Conservation (phyloP, 768 basidiomycete genomes). For the Tricholoma furcatifolium region DNA sequence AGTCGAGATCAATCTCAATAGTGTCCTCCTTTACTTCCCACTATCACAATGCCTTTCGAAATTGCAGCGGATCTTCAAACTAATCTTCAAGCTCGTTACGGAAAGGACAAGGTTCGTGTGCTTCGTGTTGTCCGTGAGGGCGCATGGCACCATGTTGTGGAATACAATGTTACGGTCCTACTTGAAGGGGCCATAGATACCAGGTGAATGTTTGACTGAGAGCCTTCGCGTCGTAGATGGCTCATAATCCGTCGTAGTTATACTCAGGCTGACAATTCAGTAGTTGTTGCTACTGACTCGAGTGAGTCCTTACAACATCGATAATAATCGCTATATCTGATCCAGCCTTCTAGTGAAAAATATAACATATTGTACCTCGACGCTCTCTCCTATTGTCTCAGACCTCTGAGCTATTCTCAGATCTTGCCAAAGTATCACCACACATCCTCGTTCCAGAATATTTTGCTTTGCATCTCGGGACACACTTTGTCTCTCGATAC, state of each 20-base stretch:
- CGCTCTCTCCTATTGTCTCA: too few species aligned
- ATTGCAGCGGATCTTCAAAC: not conserved
- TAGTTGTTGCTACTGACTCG: conserved; percentile 90
- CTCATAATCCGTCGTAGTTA: conserved; percentile 47
- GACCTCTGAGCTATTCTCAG: conserved; percentile 30
- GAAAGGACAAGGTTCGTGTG: conserved; percentile 88
- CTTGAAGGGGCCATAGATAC: conserved; percentile 82
- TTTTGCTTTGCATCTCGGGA: conserved; percentile 86
- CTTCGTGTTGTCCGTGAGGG: conserved; percentile 78
- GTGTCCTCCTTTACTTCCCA: not conserved
- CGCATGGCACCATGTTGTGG: conserved; percentile 69
- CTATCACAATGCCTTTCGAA: conserved; percentile 1
- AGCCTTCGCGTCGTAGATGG: not conserved
- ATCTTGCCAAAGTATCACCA: conserved; percentile 87
- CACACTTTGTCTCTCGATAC: conserved; percentile 81
- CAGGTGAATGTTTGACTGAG: conserved; percentile 44
- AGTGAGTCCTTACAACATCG: conserved; percentile 44
- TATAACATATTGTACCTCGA: conserved; percentile 55
- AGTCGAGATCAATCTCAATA: not conserved
- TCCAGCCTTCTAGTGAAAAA: conserved; percentile 53
- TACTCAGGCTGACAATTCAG: conserved; percentile 85
- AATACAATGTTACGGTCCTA: conserved; percentile 79
- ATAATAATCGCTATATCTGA: not conserved
- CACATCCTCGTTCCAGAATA: conserved; percentile 80
- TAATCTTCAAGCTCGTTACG: conserved; percentile 57